Percentiles rank a stretch among this genome's conserved stretches.
Evolutionary conservation across 2,329 filamentous ascomycete genomes (phyloP).

Genomic region (Aspergillus luchuensis): DNA sequence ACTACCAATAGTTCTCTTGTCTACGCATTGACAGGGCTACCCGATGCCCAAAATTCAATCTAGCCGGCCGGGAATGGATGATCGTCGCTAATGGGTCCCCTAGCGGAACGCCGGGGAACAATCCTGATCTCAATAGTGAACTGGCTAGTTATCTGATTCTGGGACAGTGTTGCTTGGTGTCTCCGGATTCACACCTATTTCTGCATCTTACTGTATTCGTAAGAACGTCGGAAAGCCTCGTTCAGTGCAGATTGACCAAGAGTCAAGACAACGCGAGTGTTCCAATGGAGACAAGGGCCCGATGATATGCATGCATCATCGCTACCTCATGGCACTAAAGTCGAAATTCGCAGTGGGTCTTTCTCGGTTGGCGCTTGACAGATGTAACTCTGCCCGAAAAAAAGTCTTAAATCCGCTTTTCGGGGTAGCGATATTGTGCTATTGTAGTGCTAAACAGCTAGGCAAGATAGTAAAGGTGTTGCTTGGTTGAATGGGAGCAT

Average conservation of each 20-base stretch:
- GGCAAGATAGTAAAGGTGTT: too few species aligned
- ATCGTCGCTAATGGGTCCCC: slow-evolving; percentile 4
- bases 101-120: not conserved
- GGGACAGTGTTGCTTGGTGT: not conserved
- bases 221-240: not conserved
- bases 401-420: not conserved
- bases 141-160: not conserved
- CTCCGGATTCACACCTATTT: not conserved
- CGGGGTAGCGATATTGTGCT: not conserved
- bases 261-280: not conserved
- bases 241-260: not conserved
- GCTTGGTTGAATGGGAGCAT: too few species aligned
- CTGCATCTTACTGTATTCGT: not conserved
- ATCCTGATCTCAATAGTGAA: not conserved
- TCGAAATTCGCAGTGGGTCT: not conserved
- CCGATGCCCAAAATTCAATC: not conserved
- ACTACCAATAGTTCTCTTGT: not conserved
- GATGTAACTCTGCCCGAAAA: slow-evolving; percentile 1
- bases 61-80: not conserved
- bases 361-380: not conserved
- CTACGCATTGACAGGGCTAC: not conserved
- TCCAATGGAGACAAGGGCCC: not conserved
- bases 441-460: not conserved
- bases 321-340: not conserved
- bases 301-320: not conserved